Evolutionary conservation across 495 filamentous ascomycete species (phyloP), one percentile per base, ranked within the genome.

Genomic region (Neurospora pannonica): DNA sequence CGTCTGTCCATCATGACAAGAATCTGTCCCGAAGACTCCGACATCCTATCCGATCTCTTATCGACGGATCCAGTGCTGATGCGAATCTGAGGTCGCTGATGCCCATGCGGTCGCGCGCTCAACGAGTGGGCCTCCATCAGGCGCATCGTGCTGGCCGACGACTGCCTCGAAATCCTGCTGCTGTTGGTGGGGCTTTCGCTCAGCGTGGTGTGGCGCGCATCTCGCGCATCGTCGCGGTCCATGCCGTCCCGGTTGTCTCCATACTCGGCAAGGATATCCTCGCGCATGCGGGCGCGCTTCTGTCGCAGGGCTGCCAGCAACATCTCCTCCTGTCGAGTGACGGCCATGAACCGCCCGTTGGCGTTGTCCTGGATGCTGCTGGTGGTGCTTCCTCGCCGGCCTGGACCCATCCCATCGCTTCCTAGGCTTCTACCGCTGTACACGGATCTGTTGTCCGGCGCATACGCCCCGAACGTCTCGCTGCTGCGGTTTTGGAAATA

Each of bases 241-340:
- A 75, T 70, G 13, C 15, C 54, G 54, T 67, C 54, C 54, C 54
- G 54, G 54, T 19, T 36, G 48, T 82, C 84, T 39, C 85, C 83
- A 24, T 83, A 81, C 76, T 92, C 89, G 34, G 89, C 83, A 74
- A 93, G 90, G 70, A 91, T 87, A 72, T 90, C 90, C 72, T 93
- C 90, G 0, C 90, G 89, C 86, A 97, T 92, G 38, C 89, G 89
- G 40, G 93, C 92, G 60, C 92, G 87, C 78, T 94, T 94, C 76
- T 89, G 82, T 40, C 94, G 87, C 87, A 97, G 90, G 17, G 93
- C 92, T 76, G 93, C 92, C 9, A 97, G 84, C 7, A 97, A 84
- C 79, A 92, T 89, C 78, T 94, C 91, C 79, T 97, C 94, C 81
- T 97, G 93, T 71, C 89, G 87, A 0, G 93, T 97, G 70, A 97